A percentile compares a stretch with the other conserved stretches of the same genome.
These are phyloP conservation scores for Jackrogersella minutella DNA, from an alignment of 495 filamentous ascomycete genomes.

Conservation along the genomic window DNA sequence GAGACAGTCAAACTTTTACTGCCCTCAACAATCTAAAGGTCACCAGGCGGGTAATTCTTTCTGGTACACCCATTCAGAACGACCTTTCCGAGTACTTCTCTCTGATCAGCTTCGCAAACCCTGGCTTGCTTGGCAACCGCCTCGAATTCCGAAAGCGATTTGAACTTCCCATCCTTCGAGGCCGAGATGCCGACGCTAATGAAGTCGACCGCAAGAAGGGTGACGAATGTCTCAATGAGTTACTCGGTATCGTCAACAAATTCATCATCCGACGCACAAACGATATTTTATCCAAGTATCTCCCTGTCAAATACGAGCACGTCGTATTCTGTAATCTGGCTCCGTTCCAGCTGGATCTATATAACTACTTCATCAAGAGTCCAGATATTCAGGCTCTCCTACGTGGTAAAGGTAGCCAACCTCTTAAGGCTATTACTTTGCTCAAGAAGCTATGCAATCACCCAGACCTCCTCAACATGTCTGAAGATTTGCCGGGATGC, in stretches of 20 bases:
- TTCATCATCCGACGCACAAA: conserved; percentile 99
- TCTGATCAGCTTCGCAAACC: conserved; percentile 96
- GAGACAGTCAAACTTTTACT: conserved; percentile 91
- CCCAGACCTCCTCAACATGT: conserved; percentile 87
- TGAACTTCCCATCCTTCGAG: conserved; percentile 90
- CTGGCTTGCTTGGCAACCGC: conserved; percentile 85
- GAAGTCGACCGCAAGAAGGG: conserved; percentile 84
- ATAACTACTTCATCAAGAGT: conserved; percentile 96
- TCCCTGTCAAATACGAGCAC: conserved; percentile 99
- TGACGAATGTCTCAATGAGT: conserved; percentile 81
- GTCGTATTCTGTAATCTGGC: conserved; percentile 99
- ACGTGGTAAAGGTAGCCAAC: conserved; percentile 93
- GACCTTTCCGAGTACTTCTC: conserved; percentile 98
- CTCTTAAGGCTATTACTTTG: conserved; percentile 93
- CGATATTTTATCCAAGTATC: conserved; percentile 97
- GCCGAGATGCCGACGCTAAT: conserved; percentile 88
- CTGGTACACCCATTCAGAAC: conserved; percentile 97
- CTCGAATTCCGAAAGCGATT: conserved; percentile 94
- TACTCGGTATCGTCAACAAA: conserved; percentile 89
- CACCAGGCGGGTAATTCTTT: conserved; percentile 89
- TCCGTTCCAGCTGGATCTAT: conserved; percentile 89
- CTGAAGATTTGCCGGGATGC: conserved; percentile 85
- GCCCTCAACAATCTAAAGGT: conserved; percentile 92
- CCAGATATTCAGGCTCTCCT: conserved; percentile 94
- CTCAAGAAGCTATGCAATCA: conserved; percentile 99